phyloP scores from a whole-genome alignment of 257 asterid genomes.

The Ilex aquifolium region DNA sequence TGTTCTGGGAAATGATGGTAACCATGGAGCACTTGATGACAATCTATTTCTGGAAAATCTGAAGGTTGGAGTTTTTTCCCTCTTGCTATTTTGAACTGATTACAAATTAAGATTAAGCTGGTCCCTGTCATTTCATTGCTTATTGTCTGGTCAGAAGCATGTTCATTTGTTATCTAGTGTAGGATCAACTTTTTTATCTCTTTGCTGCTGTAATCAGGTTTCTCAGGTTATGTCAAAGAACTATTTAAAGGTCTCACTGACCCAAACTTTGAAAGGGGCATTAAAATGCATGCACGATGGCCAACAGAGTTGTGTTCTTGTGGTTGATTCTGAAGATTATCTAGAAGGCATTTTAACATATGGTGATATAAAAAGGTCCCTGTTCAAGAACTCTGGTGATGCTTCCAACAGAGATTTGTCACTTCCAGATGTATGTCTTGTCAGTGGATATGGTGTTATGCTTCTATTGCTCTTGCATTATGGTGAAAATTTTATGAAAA shows the following conservation, averaged over 20 bases:
- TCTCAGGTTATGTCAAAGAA: constrained; percentile 70
- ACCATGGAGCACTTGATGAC: constrained; percentile 40
- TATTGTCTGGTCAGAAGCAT: not conserved
- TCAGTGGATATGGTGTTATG: constrained; percentile 1
- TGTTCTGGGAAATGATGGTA: constrained; percentile 32
- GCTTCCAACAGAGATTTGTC: constrained; percentile 38
- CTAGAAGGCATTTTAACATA: constrained; percentile 83
- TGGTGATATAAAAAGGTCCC: constrained; percentile 65
- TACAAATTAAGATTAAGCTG: not conserved
- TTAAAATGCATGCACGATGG: constrained; percentile 63
- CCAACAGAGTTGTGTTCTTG: constrained; percentile 61
- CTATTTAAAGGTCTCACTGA: constrained; percentile 51
- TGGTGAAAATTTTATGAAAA: not conserved
- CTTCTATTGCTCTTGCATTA: constrained; percentile 6
- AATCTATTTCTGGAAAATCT: constrained; percentile 61
- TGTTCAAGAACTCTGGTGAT: constrained; percentile 39
- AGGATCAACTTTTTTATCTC: not conserved
- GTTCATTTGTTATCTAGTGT: not conserved
- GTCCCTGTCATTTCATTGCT: not conserved
- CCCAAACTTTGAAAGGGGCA: constrained; percentile 70
- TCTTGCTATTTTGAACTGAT: not conserved
- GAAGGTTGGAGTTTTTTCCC: constrained; percentile 44
- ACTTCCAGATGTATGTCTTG: constrained; percentile 44
- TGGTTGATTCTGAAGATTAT: constrained; percentile 63
- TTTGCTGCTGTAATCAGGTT: constrained; percentile 50